These are phyloP conservation scores for Pichia gijzeniarum DNA, from an alignment of 805 yeast genomes.

Conservation along the genomic window DNA sequence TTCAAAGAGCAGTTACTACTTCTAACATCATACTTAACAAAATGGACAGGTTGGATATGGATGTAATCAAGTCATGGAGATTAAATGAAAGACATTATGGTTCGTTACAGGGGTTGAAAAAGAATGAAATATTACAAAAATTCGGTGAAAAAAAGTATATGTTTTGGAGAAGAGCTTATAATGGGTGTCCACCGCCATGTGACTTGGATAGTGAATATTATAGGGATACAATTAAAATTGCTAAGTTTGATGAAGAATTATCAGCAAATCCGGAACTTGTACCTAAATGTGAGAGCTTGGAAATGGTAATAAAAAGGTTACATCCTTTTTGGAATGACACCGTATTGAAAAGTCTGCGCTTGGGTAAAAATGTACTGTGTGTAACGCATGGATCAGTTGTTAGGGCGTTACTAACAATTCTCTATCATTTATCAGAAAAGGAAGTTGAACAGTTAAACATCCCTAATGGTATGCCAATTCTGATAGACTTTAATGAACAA, in stretches of 20 bases:
- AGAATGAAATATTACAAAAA: slow-evolving; percentile 54
- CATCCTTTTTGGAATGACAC: slow-evolving; percentile 52
- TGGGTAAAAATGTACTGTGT: slow-evolving; percentile 52
- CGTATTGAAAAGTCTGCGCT: slow-evolving; percentile 41
- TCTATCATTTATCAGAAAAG: slow-evolving; percentile 58
- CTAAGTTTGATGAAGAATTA: slow-evolving; percentile 28
- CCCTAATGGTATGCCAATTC: slow-evolving; percentile 80
- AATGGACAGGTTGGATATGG: slow-evolving; percentile 42
- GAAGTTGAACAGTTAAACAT: slow-evolving; percentile 70
- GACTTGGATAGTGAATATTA: slow-evolving; percentile 36
- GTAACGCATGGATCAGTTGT: slow-evolving; percentile 83
- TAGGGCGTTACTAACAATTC: slow-evolving; percentile 63
- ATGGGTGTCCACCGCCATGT: slow-evolving; percentile 59
- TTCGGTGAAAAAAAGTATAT: slow-evolving; percentile 72
- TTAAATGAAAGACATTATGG: slow-evolving; percentile 84
- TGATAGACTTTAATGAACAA: slow-evolving; percentile 44
- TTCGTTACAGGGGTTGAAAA: slow-evolving; percentile 70
- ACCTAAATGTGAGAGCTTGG: slow-evolving; percentile 69
- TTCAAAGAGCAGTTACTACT: slow-evolving; percentile 70
- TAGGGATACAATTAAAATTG: slow-evolving; percentile 20
- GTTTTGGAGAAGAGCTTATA: slow-evolving; percentile 72
- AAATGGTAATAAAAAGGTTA: slow-evolving; percentile 64
- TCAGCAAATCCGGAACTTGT: slow-evolving; percentile 35
- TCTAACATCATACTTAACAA: slow-evolving; percentile 57
- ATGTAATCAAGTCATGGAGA: slow-evolving; percentile 66